Base-by-base conservation (phyloP, 2,329 filamentous ascomycete species). In the Beauveria scarabaeidicola region DNA sequence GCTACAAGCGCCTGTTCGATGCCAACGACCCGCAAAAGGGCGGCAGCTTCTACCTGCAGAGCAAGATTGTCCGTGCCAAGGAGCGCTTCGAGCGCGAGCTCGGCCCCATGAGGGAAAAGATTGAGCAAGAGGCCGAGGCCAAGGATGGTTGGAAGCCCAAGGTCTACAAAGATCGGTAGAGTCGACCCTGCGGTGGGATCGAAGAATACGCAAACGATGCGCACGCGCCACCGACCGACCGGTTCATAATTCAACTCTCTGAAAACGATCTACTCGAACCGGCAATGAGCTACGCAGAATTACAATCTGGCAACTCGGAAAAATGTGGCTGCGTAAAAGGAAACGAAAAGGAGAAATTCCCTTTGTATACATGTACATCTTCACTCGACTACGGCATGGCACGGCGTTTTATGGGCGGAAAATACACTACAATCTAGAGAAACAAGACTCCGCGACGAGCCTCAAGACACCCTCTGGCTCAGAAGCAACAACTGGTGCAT, bases 1-100 rank as follows among this genome's bases (percentile, higher is more conserved):
- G 91, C 58, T 99, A 97, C 81, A 97, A 97, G 83, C 86, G 88
- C 64, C 78, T 99, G 52, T 99, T 97, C 72, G 94, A 99, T 74
- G 78, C 84, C 67, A 99, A 99, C 77, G 90, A 99, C 65, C 93
- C 94, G 11, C 82, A 95, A 74, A 96, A 96, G 70, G 94, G 94
- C 40, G 94, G 94, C 57, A 97, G 91, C 69, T 99, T 99, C 76
- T 99, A 99, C 75, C 81, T 99, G 52, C 94, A 99, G 77, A 97
- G 93, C 81, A 99, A 99, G 78, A 85, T 99, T 59, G 76, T 97
- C 66, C 82, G 94, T 63, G 94, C 94, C 61, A 84, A 93, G 68
- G 93, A 99, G 77, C 81, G 94, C 64, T 88, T 99, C 76, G 93
- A 97, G 78, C 81, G 88, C 68, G 93, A 99, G 75, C 78, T 94